Percentiles rank a stretch among this genome's conserved stretches.
Evolutionary conservation across 139 green algal genomes (phyloP).

Genomic region (Chlorella sp.): DNA sequence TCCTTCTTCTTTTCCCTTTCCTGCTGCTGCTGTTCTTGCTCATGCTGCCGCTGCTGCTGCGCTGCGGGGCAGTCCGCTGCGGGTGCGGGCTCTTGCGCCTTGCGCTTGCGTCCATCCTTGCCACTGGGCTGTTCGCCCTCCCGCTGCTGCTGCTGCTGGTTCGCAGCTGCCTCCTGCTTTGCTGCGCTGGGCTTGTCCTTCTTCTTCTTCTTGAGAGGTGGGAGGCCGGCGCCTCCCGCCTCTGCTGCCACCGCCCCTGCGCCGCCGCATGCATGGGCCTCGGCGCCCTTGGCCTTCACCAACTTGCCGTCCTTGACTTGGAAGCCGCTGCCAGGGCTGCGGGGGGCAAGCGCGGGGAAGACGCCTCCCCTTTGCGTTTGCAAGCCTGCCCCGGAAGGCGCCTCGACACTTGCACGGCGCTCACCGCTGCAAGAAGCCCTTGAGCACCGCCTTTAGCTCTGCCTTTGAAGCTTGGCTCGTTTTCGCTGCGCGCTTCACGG

Average conservation of each 20-base stretch:
- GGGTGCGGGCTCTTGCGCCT: background rate
- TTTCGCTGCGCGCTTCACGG: constrained; percentile 8
- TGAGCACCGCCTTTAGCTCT: background rate
- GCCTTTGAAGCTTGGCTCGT: background rate
- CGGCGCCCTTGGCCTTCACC: background rate
- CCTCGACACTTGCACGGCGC: background rate
- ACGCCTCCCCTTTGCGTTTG: too few species aligned
- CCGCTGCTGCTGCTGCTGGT: background rate
- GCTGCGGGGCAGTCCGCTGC: background rate
- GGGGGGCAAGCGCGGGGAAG: too few species aligned
- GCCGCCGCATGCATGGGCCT: too few species aligned
- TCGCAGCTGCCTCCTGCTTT: background rate
- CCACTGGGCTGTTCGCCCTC: background rate
- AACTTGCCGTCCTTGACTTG: background rate
- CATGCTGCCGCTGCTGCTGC: background rate
- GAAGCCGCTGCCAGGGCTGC: too few species aligned
- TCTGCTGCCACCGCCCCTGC: too few species aligned
- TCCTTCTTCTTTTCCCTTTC: background rate
- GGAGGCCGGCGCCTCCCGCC: background rate
- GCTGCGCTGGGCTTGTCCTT: background rate
- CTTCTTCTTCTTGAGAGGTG: constrained; percentile 2
- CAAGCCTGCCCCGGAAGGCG: too few species aligned
- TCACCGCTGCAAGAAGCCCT: constrained; percentile 13
- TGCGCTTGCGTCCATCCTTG: background rate
- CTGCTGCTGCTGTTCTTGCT: background rate